Evolutionary conservation across 2,329 filamentous ascomycete species (phyloP).

Genomic region (Stemphylium vesicarium): DNA sequence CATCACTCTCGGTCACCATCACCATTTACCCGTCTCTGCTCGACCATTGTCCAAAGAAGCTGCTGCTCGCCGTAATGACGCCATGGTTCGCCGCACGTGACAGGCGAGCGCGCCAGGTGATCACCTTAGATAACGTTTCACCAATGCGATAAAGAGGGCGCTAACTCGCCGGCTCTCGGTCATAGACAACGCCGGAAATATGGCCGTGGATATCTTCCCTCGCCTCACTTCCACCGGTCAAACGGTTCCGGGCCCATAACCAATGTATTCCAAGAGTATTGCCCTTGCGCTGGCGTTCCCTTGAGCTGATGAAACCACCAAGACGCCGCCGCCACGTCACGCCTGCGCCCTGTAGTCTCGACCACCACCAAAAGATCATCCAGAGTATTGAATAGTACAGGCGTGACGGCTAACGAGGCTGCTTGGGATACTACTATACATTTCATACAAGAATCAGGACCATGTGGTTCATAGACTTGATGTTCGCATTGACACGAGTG

Average conservation of each 20-base stretch:
- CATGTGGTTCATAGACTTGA: neutral
- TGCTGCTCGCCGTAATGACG: conserved; percentile 8
- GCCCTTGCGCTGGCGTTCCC: neutral
- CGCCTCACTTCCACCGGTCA: conserved; percentile 6
- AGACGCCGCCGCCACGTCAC: neutral
- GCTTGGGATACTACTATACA: too few species aligned
- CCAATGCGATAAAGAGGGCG: neutral
- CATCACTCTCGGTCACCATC: neutral
- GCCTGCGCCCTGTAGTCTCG: neutral
- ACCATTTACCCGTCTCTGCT: neutral
- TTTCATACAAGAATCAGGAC: too few species aligned
- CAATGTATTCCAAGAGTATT: neutral
- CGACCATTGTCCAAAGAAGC: neutral
- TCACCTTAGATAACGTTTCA: conserved; percentile 9
- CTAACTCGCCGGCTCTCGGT: too few species aligned
- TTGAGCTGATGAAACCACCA: neutral
- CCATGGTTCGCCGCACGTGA: conserved; percentile 9
- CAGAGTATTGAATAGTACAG: too few species aligned
- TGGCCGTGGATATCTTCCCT: neutral
- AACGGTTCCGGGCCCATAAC: neutral
- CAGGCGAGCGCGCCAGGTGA: conserved; percentile 5
- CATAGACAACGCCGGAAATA: neutral
- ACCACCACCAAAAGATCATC: neutral
- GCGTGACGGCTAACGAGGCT: too few species aligned
- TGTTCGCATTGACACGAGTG: neutral